These are phyloP conservation scores for Xylaria longipes DNA, from an alignment of 495 filamentous ascomycete genomes.

Conservation along the genomic window DNA sequence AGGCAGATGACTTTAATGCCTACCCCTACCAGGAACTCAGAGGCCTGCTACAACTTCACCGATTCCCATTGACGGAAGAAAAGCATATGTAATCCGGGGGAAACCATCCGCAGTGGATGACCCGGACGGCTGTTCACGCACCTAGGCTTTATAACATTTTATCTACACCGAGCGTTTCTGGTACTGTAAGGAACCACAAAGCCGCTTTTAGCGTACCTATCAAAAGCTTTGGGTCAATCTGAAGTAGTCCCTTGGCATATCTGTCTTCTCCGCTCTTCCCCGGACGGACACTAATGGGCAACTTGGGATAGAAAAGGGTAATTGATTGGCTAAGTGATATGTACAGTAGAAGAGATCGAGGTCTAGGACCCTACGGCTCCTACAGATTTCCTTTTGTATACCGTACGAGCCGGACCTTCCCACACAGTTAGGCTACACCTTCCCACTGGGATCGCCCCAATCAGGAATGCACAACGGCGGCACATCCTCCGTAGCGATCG, in stretches of 20 bases:
- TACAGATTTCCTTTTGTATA: no score
- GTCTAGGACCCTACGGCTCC: no score
- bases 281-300: neutral
- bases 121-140: neutral
- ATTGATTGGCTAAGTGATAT: no score
- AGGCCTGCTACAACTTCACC: neutral
- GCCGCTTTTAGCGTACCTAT: constrained; percentile 17
- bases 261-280: constrained; percentile 9
- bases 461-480: constrained; percentile 12
- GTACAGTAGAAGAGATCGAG: no score
- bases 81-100: neutral
- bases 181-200: neutral
- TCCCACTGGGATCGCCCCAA: neutral
- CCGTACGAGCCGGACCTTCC: no score
- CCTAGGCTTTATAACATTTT: neutral
- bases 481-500: constrained; percentile 18
- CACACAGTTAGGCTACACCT: no score
- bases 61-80: constrained; percentile 24
- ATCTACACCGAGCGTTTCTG: neutral
- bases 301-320: no score
- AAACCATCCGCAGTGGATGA: neutral
- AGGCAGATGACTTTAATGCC: constrained; percentile 2
- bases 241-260: neutral
- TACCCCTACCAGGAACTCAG: no score
- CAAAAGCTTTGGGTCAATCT: neutral